Conservation (phyloP, 805 yeast genomes). For the Saccharomycopsis schoenii region DNA sequence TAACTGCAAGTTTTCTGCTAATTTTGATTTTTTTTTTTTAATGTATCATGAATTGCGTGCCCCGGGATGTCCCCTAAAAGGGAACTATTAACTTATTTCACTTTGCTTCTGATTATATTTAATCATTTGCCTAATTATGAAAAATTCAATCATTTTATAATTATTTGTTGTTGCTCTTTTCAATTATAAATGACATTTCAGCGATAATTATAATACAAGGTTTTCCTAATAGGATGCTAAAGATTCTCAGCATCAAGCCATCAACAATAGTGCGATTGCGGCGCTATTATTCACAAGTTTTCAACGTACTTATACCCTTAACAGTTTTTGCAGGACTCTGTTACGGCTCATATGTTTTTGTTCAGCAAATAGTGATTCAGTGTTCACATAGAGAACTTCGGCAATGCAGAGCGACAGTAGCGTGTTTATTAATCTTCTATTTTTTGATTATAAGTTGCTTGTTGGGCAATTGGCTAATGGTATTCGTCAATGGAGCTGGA, state of each 20-base stretch:
- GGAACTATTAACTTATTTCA: neutral
- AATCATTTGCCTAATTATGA: neutral
- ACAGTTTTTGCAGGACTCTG: constrained; percentile 6
- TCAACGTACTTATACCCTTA: constrained; percentile 5
- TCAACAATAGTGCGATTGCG: neutral
- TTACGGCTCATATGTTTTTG: constrained; percentile 10
- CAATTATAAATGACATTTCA: no score
- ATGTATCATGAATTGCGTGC: neutral
- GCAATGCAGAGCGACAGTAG: neutral
- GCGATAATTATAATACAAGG: no score
- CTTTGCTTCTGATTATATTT: no score
- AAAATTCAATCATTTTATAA: no score
- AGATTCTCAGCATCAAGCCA: neutral
- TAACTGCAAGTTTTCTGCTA: no score
- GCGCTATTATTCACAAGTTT: neutral
- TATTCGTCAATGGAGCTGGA: constrained; percentile 14
- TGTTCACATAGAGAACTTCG: neutral
- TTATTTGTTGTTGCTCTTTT: no score
- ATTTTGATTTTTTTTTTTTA: neutral
- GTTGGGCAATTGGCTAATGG: constrained; percentile 13
- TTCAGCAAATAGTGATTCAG: neutral
- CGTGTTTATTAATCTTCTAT: constrained; percentile 9
- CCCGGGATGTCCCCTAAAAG: neutral
- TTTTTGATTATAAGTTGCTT: constrained; percentile 5
- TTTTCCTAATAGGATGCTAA: neutral